Conservation (phyloP, 2,329 filamentous ascomycete genomes). For the Hymenotorrendiella dingleyae region DNA sequence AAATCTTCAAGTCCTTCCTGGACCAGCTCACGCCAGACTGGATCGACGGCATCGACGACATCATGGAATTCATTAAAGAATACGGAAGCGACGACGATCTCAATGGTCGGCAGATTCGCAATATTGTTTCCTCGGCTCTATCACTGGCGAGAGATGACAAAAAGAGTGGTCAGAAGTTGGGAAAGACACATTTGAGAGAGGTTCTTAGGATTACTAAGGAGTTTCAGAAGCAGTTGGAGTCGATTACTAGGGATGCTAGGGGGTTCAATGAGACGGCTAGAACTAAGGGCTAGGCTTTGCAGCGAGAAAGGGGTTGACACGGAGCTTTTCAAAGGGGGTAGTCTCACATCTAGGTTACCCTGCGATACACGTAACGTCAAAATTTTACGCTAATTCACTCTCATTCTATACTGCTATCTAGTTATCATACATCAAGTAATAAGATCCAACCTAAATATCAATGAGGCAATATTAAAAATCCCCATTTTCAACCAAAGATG, state of each 20-base stretch:
- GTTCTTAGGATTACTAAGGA: background rate
- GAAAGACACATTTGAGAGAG: background rate
- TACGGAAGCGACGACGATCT: background rate
- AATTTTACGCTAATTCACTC: too few species aligned
- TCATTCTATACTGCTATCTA: too few species aligned
- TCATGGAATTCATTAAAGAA: background rate
- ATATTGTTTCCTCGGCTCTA: background rate
- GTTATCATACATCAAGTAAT: too few species aligned
- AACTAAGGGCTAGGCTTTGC: too few species aligned
- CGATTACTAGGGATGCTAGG: background rate
- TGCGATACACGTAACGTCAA: too few species aligned
- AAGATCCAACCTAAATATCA: too few species aligned
- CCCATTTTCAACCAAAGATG: too few species aligned
- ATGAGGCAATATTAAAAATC: too few species aligned
- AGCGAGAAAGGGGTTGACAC: too few species aligned
- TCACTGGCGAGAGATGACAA: background rate
- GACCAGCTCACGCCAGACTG: background rate
- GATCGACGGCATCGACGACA: background rate
- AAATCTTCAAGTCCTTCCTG: background rate
- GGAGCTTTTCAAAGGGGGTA: too few species aligned
- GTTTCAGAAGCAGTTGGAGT: background rate
- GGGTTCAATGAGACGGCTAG: background rate
- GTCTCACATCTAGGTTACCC: too few species aligned
- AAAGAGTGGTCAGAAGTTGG: background rate
- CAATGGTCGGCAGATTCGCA: constrained; percentile 4